phyloP scores from a whole-genome alignment of 2,329 filamentous ascomycete genomes.

The Teratosphaeriaceae sp. region DNA sequence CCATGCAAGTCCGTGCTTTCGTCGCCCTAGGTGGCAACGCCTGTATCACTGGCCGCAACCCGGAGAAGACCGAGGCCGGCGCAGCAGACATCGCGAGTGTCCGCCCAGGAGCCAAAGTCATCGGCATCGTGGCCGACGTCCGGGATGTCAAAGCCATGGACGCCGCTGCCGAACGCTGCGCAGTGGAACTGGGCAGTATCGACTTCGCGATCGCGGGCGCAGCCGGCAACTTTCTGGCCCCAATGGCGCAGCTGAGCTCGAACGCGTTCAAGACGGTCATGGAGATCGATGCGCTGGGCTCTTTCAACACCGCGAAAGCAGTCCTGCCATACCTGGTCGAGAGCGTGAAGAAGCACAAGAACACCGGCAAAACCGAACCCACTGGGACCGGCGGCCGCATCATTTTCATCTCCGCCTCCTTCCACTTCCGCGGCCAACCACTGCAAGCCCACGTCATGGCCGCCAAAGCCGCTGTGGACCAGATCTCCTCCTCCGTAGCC shows the following conservation, averaged over 20 bases:
- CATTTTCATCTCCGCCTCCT: slow-evolving; percentile 81
- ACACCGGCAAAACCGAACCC: slow-evolving; percentile 48
- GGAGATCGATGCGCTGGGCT: slow-evolving; percentile 91
- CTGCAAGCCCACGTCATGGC: slow-evolving; percentile 86
- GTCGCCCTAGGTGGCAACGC: slow-evolving; percentile 89
- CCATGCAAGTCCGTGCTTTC: slow-evolving; percentile 83
- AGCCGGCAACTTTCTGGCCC: slow-evolving; percentile 89
- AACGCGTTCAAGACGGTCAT: slow-evolving; percentile 96
- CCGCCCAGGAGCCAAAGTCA: slow-evolving; percentile 70
- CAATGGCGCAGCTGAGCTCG: slow-evolving; percentile 70
- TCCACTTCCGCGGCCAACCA: slow-evolving; percentile 82
- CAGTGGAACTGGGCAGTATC: slow-evolving; percentile 74
- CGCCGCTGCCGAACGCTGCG: slow-evolving; percentile 70
- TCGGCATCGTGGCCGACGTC: slow-evolving; percentile 77
- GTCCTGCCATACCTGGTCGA: slow-evolving; percentile 73
- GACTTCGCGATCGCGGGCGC: slow-evolving; percentile 94
- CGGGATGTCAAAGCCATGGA: slow-evolving; percentile 59
- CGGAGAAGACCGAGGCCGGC: slow-evolving; percentile 74
- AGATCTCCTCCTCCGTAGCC: slow-evolving; percentile 69
- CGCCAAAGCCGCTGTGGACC: slow-evolving; percentile 86
- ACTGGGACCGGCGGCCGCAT: slow-evolving; percentile 67
- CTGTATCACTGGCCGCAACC: slow-evolving; percentile 86
- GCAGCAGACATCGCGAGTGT: slow-evolving; percentile 78
- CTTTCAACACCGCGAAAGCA: slow-evolving; percentile 91
- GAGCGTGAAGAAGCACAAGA: slow-evolving; percentile 59